Evolutionary conservation across 1,284 basidiomycete genomes (phyloP).

Genomic region (Rhodotorula sp.): DNA sequence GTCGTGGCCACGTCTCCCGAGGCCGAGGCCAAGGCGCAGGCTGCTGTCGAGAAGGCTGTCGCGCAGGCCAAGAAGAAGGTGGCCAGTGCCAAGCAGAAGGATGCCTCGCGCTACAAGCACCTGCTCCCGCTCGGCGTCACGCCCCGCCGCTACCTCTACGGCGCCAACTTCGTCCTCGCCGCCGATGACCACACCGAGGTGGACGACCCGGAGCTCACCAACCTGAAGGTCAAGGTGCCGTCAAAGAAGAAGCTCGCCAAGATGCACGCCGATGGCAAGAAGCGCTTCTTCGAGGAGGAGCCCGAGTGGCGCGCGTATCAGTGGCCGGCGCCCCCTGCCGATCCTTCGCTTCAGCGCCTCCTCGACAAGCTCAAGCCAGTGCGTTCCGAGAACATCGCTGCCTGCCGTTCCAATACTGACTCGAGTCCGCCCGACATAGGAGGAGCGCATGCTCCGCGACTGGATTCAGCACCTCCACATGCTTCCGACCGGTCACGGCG

Average conservation of each 20-base stretch:
- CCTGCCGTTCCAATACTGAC: neutral
- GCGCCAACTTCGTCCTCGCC: constrained; percentile 27
- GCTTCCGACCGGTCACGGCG: neutral
- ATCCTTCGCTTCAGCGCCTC: constrained; percentile 8
- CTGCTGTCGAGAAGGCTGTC: neutral
- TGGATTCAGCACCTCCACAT: constrained; percentile 26
- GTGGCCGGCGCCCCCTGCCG: constrained; percentile 24
- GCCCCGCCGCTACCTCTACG: constrained; percentile 27
- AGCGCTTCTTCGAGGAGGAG: constrained; percentile 14
- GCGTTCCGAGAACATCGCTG: neutral
- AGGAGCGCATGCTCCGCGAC: constrained; percentile 10
- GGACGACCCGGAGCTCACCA: constrained; percentile 20
- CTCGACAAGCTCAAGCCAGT: constrained; percentile 16
- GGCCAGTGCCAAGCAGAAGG: constrained; percentile 10
- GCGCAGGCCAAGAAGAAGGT: neutral
- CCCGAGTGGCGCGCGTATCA: constrained; percentile 20
- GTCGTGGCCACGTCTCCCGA: neutral
- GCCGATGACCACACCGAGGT: constrained; percentile 8
- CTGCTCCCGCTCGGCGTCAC: constrained; percentile 13
- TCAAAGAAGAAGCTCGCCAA: constrained; percentile 14
- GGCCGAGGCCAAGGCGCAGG: constrained; percentile 1
- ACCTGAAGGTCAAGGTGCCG: constrained; percentile 25
- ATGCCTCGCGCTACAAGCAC: constrained; percentile 30
- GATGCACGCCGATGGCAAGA: constrained; percentile 16
- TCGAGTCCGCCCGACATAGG: neutral